These are phyloP conservation scores for Phlebopus sp. DNA, from an alignment of 1,284 basidiomycete species.

Conservation along the genomic window DNA sequence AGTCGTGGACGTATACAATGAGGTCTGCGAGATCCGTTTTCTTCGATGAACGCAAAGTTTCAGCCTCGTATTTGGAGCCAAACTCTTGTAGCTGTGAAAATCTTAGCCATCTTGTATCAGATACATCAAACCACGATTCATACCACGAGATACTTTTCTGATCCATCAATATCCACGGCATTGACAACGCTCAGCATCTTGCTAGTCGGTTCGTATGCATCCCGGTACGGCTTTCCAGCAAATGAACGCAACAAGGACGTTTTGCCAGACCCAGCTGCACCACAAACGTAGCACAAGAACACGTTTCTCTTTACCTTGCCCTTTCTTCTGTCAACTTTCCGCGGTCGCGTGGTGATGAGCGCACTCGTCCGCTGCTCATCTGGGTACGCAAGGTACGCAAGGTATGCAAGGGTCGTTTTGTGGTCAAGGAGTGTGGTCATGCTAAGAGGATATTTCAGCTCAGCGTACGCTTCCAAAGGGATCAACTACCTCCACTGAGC, in stretches of 20 bases:
- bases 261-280: slow-evolving; percentile 95
- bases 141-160: slow-evolving; percentile 94
- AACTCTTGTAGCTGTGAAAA: slow-evolving; percentile 86
- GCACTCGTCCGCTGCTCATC: slow-evolving; percentile 75
- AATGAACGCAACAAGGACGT: slow-evolving; percentile 85
- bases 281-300: slow-evolving; percentile 90
- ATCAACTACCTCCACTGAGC: slow-evolving; percentile 90
- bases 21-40: slow-evolving; percentile 93
- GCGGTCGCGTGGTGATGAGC: slow-evolving; percentile 76
- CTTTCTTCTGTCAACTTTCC: slow-evolving; percentile 84
- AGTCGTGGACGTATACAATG: slow-evolving; percentile 95
- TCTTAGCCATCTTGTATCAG: slow-evolving; percentile 9
- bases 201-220: slow-evolving; percentile 82
- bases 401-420: slow-evolving; percentile 88
- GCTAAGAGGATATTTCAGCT: slow-evolving; percentile 40
- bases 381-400: slow-evolving; percentile 92
- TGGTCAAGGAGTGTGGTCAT: slow-evolving; percentile 97
- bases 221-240: slow-evolving; percentile 75
- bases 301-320: slow-evolving; percentile 87
- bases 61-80: slow-evolving; percentile 91
- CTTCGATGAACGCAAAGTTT: slow-evolving; percentile 85
- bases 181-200: slow-evolving; percentile 92
- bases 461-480: neutral
- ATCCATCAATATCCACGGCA: slow-evolving; percentile 91
- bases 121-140: slow-evolving; percentile 33